phyloP scores from a whole-genome alignment of 148 eudicot genomes.

The Dianthus caryophyllus region DNA sequence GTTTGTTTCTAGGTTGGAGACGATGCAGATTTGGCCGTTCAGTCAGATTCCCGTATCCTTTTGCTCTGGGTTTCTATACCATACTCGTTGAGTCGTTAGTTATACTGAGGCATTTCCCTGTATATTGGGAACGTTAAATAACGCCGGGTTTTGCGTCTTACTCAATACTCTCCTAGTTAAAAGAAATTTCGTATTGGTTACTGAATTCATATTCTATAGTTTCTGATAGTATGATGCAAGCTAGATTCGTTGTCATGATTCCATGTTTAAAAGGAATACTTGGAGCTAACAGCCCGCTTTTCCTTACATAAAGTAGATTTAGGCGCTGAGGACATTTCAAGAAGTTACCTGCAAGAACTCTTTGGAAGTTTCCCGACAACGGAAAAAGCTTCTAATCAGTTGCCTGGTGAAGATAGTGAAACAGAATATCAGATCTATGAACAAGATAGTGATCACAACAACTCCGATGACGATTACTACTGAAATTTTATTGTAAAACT shows the following conservation, averaged over 20 bases:
- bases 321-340: conserved; percentile 56
- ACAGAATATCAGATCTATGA: conserved; percentile 84
- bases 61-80: neutral
- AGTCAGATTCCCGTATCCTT: conserved; percentile 71
- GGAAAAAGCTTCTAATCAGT: conserved; percentile 25
- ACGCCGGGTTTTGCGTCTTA: neutral
- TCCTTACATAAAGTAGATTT: conserved; percentile 51
- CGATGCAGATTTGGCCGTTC: conserved; percentile 41
- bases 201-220: neutral
- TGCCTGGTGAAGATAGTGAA: conserved; percentile 45
- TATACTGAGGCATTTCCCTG: neutral
- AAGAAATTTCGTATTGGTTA: neutral
- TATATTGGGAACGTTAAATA: neutral
- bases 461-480: conserved; percentile 51
- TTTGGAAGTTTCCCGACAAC: conserved; percentile 74
- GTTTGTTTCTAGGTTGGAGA: conserved; percentile 45
- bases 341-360: conserved; percentile 71
- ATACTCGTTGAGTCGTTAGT: neutral
- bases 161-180: neutral
- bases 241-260: neutral
- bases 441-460: conserved; percentile 55
- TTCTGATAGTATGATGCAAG: neutral
- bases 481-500: neutral
- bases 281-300: conserved; percentile 10
- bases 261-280: neutral